phyloP scores from a whole-genome alignment of 768 basidiomycete species.

The Sarcodon aspratus region DNA sequence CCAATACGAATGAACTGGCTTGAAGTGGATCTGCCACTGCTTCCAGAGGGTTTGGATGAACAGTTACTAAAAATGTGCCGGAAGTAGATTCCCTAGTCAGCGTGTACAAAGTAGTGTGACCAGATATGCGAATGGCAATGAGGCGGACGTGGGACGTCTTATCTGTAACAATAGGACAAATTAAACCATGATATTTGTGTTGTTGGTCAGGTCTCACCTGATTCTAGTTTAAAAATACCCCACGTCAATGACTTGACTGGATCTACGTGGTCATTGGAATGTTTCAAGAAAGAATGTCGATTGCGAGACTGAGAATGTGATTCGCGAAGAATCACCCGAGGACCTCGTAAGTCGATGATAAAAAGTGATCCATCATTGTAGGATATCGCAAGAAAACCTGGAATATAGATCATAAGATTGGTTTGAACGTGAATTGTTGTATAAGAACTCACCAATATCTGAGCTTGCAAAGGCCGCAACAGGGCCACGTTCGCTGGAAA shows the following conservation, averaged over 20 bases:
- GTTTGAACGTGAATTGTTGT: background rate
- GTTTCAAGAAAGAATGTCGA: slow-evolving; percentile 23
- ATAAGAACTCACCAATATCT: slow-evolving; percentile 49
- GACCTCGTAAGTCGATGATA: slow-evolving; percentile 67
- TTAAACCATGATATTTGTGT: background rate
- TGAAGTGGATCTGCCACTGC: slow-evolving; percentile 33
- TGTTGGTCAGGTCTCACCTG: slow-evolving; percentile 27
- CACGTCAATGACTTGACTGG: slow-evolving; percentile 48
- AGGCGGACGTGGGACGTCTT: slow-evolving; percentile 41
- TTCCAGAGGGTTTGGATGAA: slow-evolving; percentile 20
- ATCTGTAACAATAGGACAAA: slow-evolving; percentile 15
- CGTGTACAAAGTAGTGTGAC: slow-evolving; percentile 48
- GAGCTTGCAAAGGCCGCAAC: slow-evolving; percentile 50
- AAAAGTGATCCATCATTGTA: slow-evolving; percentile 48
- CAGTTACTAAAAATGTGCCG: slow-evolving; percentile 22
- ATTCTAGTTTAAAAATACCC: slow-evolving; percentile 45
- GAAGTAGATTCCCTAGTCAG: slow-evolving; percentile 22
- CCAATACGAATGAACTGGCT: slow-evolving; percentile 37
- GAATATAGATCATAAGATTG: background rate
- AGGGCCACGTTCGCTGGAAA: slow-evolving; percentile 35
- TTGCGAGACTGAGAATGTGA: slow-evolving; percentile 26
- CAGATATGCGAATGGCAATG: slow-evolving; percentile 47
- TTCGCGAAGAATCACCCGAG: slow-evolving; percentile 49
- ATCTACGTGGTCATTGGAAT: slow-evolving; percentile 27
- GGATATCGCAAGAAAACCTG: slow-evolving; percentile 72